Evolutionary conservation across 2,329 filamentous ascomycete genomes (phyloP), one percentile per base, ranked within the genome.

Genomic region (Falciphora oryzae): DNA sequence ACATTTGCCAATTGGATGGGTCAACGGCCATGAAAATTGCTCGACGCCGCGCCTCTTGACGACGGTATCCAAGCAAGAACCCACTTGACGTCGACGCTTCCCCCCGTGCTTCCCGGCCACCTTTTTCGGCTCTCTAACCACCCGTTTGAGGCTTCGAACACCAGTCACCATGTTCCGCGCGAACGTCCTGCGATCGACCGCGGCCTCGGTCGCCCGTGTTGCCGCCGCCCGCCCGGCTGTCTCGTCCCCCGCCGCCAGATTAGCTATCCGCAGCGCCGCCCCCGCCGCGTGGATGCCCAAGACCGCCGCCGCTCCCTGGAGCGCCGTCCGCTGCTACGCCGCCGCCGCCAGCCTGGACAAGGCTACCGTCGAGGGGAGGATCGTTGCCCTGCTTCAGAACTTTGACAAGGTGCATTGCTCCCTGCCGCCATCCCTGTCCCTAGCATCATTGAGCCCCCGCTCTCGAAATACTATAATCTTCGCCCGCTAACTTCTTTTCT

Each of bases 311-410:
- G 83, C 85, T 73, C 83, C 84, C 73, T 85, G 88, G 80, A 84
- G 89, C 76, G 84, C 86, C 71, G 83, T 91, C 74, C 85, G 95
- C 80, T 90, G 88, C 83, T 99, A 99, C 83, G 92, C 93, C 71
- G 91, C 94, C 64, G 88, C 85, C 66, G 86, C 89, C 69, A 88
- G 89, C 70, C 86, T 98, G 31, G 70, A 72, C 66, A 73, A 73
- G 71, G 68, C 70, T 66, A 92, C 97, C 82, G 91, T 97, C 65
- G 89, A 96, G 82, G 92, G 91, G 67, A 88, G 94, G 76, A 97
- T 98, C 84, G 85, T 96, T 78, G 91, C 92, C 79, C 83, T 99
- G 74, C 80, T 99, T 79, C 90, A 93, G 82, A 94, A 93, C 78
- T 99, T 98, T 77, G 95, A 99, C 83, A 99, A 99, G 90, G 91